Evolutionary conservation across 208 protist species (phyloP), one percentile per base, ranked within the genome.

Genomic region (Blechomonas ayalai): DNA sequence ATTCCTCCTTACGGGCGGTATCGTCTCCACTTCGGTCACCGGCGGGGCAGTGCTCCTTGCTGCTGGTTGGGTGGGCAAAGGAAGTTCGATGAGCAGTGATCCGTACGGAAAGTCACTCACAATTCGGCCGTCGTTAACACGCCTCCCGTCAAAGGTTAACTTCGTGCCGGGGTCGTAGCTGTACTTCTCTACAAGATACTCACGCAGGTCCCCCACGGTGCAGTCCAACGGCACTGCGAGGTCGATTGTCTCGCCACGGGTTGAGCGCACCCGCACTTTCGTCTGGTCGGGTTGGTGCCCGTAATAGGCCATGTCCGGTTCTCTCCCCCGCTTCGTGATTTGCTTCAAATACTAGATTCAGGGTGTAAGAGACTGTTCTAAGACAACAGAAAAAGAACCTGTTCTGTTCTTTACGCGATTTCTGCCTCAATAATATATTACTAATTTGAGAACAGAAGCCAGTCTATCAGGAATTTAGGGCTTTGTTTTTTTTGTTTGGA

Each of bases 161-260:
- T 62, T 40, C 0, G 78, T 80, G 18, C 62, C 54, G 9, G 61
- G 46, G 29, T 54, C 53, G 60, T 91, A 91, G 49, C 64, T 37
- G 48, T 91, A 85, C 42, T 84, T 48, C 0, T 78, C 44, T 15
- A 88, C 73, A 13, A 91, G 67, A 50, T 79, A 87, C 8, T 35
- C 33, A 38, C 69, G 61, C 36, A 88, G 54, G 13, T 85, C 64
- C 2, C 67, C 69, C 8, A 88, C 68, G 2, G 58, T 75, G 56
- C 78, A 87, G 12, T 36, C 56, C 23, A 27, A 5, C 0, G 74
- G 75, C 0, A 88, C 42, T 2, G 62, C 52, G 3, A 88, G 34
- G 49, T 91, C 78, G 42, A 91, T 85, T 1, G 70, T 82, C 37
- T 86, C 75, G 3, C 82, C 82, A 0, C 75, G 65, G 0, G 55